These are phyloP conservation scores for Corymbia citriodora DNA, from an alignment of 441 rosid species.

Conservation along the genomic window DNA sequence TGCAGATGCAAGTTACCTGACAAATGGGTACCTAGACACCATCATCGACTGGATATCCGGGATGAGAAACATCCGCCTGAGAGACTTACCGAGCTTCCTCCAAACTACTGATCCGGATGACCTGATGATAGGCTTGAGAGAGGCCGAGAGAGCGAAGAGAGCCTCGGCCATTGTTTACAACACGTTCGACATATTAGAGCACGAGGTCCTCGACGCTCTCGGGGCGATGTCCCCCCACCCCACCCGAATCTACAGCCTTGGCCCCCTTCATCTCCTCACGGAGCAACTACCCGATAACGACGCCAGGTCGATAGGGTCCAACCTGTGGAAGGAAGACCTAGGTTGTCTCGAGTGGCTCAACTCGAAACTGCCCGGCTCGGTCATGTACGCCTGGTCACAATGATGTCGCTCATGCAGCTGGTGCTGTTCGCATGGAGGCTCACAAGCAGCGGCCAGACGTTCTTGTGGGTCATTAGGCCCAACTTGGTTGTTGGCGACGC, in stretches of 20 bases:
- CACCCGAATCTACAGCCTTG: not conserved
- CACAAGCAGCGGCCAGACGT: not conserved
- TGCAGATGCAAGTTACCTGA: not conserved
- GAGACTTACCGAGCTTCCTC: not conserved
- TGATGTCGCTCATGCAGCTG: constrained; percentile 1
- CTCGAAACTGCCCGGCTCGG: constrained; percentile 1
- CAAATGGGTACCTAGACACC: not conserved
- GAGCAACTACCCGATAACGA: not conserved
- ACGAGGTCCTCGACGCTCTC: not conserved
- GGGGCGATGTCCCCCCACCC: not conserved
- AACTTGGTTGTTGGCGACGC: not conserved
- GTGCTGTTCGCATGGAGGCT: constrained; percentile 11
- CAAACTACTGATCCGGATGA: not conserved
- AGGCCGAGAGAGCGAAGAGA: not conserved
- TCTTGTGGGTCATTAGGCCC: constrained; percentile 10
- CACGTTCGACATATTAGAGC: constrained; percentile 3
- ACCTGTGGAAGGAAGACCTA: constrained; percentile 4
- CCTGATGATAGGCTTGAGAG: not conserved
- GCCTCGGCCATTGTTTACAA: not conserved
- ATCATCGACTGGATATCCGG: not conserved
- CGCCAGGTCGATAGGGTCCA: not conserved
- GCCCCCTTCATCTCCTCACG: not conserved
- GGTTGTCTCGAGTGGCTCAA: constrained; percentile 7
- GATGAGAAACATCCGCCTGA: not conserved
- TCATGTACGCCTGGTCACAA: not conserved